A percentile compares a stretch with the other conserved stretches of the same genome.
Conservation (phyloP, 441 rosid species). For the Populus hybrid region DNA sequence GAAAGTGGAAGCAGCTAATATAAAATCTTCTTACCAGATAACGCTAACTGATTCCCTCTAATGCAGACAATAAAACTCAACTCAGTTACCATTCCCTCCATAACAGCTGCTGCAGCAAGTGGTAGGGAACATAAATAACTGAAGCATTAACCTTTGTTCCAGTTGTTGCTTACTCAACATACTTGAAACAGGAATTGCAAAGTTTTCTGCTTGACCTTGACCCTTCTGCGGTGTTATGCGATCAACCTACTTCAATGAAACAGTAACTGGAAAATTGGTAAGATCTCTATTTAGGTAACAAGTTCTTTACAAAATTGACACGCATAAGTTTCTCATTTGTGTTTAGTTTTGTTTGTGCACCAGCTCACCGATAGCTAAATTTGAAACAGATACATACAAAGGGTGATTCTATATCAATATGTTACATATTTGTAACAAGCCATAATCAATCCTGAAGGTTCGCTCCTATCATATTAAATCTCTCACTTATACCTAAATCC, state of each 20-base stretch:
- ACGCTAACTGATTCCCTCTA: not conserved
- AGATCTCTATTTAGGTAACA: not conserved
- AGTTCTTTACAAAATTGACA: not conserved
- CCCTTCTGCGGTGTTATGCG: not conserved
- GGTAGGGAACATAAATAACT: not conserved
- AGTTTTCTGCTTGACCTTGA: not conserved
- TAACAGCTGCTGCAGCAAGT: not conserved
- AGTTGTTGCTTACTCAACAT: not conserved
- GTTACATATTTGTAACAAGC: no score
- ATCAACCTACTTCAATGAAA: not conserved
- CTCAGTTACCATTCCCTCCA: not conserved
- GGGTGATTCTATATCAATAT: not conserved
- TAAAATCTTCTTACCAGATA: not conserved
- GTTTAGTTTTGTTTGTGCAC: not conserved
- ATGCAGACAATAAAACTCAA: not conserved
- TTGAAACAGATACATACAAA: not conserved
- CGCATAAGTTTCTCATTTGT: not conserved
- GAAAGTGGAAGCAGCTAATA: not conserved
- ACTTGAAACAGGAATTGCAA: not conserved
- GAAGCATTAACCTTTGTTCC: not conserved
- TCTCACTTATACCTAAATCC: not conserved
- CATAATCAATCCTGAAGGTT: not conserved
- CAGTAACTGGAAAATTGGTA: not conserved
- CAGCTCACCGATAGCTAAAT: not conserved
- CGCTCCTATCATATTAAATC: not conserved